A percentile compares a stretch with the other conserved stretches of the same genome.
Conservation (phyloP, 2,329 filamentous ascomycete species). For the Zasmidium citrigriseum region DNA sequence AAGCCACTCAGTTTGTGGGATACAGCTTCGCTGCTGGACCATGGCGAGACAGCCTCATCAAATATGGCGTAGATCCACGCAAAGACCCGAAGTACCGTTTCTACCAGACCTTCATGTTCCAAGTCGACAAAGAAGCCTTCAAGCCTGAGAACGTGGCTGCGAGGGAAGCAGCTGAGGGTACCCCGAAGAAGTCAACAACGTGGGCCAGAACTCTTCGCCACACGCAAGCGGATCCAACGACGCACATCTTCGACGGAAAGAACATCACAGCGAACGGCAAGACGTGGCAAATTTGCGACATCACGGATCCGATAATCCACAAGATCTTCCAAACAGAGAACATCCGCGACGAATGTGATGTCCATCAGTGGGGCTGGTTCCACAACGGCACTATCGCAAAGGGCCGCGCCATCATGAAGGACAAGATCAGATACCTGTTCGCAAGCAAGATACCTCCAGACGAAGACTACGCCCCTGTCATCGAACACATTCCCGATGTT, state of each 20-base stretch:
- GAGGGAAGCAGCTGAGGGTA: not conserved
- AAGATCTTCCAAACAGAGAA: constrained; percentile 65
- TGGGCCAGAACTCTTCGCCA: constrained; percentile 22
- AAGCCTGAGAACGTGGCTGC: constrained; percentile 15
- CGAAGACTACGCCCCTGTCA: constrained; percentile 26
- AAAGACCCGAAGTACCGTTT: constrained; percentile 71
- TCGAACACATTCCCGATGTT: constrained; percentile 23
- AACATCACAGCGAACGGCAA: constrained; percentile 77
- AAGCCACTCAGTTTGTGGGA: constrained; percentile 78
- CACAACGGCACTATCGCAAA: constrained; percentile 79
- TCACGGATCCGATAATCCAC: constrained; percentile 74
- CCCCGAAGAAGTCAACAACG: constrained; percentile 6
- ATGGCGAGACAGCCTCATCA: constrained; percentile 84
- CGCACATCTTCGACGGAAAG: constrained; percentile 81
- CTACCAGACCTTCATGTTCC: constrained; percentile 90
- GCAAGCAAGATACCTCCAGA: constrained; percentile 35
- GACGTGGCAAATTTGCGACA: constrained; percentile 92
- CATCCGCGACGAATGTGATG: constrained; percentile 47
- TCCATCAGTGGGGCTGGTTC: constrained; percentile 75
- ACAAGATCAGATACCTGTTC: constrained; percentile 64
- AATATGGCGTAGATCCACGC: constrained; percentile 84
- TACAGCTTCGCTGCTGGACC: constrained; percentile 93
- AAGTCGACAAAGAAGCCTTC: constrained; percentile 50
- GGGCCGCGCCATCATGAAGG: constrained; percentile 82
- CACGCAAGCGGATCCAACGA: constrained; percentile 42